These are phyloP conservation scores for Pleurotus cornucopiae DNA, from an alignment of 768 basidiomycete genomes.

Conservation along the genomic window DNA sequence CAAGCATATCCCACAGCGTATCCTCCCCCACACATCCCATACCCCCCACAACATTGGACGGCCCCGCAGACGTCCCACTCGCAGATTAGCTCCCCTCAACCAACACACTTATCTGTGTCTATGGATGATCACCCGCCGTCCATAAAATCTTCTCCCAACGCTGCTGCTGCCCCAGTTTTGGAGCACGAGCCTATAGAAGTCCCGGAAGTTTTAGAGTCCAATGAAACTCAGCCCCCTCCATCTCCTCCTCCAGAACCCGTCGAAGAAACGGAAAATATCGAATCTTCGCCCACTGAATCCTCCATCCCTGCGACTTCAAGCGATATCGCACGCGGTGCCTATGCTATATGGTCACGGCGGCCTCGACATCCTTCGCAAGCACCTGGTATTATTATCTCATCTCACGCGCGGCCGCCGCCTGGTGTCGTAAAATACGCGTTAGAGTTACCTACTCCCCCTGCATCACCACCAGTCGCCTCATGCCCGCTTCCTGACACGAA, in stretches of 20 bases:
- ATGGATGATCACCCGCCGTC: conserved; percentile 9
- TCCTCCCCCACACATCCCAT: conserved; percentile 29
- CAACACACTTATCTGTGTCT: conserved; percentile 58
- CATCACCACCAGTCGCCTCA: conserved; percentile 28
- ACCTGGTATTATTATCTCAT: conserved; percentile 70
- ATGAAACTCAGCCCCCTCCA: conserved; percentile 1
- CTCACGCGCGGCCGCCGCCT: conserved; percentile 56
- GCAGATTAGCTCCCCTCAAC: conserved; percentile 44
- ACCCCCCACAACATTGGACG: conserved; percentile 23
- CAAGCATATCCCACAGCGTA: conserved; percentile 20
- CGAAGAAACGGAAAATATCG: not conserved
- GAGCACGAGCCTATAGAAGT: not conserved
- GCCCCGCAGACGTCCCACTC: not conserved
- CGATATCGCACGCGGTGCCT: conserved; percentile 25
- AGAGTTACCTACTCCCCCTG: conserved; percentile 46
- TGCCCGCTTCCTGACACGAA: conserved; percentile 2
- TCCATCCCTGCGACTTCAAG: conserved; percentile 1
- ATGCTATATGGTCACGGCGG: conserved; percentile 72
- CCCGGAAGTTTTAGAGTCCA: not conserved
- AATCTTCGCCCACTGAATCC: not conserved
- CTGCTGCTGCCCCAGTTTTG: not conserved
- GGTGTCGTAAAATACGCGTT: conserved; percentile 55
- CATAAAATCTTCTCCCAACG: not conserved
- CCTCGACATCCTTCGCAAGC: conserved; percentile 61
- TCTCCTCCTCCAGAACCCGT: conserved; percentile 15